These are phyloP conservation scores for Hygrophoropsis aurantiaca DNA, from an alignment of 768 basidiomycete genomes.

Conservation along the genomic window DNA sequence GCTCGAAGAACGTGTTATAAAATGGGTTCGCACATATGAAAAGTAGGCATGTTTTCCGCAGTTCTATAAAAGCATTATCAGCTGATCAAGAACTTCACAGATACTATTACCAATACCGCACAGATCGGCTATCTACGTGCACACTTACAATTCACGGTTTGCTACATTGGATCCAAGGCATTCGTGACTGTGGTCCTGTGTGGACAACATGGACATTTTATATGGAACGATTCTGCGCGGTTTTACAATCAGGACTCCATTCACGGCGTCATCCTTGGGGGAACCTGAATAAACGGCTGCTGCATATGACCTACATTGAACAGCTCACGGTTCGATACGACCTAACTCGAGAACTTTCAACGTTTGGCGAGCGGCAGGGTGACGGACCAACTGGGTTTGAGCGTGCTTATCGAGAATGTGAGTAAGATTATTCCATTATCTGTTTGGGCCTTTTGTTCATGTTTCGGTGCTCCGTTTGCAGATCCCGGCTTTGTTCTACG, in stretches of 20 bases:
- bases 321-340: slow-evolving; percentile 7
- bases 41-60: slow-evolving; percentile 1
- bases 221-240: slow-evolving; percentile 20
- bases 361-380: neutral
- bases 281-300: slow-evolving; percentile 9
- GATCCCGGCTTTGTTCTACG: slow-evolving; percentile 17
- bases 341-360: slow-evolving; percentile 6
- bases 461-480: slow-evolving; percentile 1
- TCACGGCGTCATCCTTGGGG: slow-evolving; percentile 13
- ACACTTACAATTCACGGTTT: slow-evolving; percentile 17
- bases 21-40: slow-evolving; percentile 10
- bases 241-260: slow-evolving; percentile 9
- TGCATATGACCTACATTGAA: slow-evolving; percentile 4
- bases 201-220: slow-evolving; percentile 23
- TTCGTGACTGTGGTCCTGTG: slow-evolving; percentile 13
- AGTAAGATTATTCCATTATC: neutral
- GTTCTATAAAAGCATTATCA: neutral
- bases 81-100: neutral
- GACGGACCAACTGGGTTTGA: slow-evolving; percentile 5
- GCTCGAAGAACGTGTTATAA: neutral
- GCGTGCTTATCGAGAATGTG: slow-evolving; percentile 4
- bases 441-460: neutral
- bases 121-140: slow-evolving; percentile 12
- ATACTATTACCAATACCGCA: slow-evolving; percentile 8
- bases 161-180: slow-evolving; percentile 18